phyloP scores from a whole-genome alignment of 768 basidiomycete species.

The Atractiella rhizophila region DNA sequence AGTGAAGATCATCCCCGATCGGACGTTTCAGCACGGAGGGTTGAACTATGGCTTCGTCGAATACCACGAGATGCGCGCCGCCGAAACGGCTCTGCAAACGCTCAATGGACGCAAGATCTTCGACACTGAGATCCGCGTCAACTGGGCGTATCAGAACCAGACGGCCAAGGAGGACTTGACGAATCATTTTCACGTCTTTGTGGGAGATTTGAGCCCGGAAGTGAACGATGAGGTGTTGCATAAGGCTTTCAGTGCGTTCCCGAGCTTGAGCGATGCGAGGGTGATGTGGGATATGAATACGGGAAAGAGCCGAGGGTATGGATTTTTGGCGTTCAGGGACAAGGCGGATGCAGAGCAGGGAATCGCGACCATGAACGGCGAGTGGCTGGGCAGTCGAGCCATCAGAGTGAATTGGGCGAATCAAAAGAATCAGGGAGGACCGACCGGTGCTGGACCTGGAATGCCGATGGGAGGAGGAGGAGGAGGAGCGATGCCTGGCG shows the following conservation, averaged over 20 bases:
- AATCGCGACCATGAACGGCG: constrained; percentile 97
- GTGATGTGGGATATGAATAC: constrained; percentile 99
- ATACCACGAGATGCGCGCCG: constrained; percentile 94
- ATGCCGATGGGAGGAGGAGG: constrained; percentile 12
- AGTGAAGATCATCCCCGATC: constrained; percentile 98
- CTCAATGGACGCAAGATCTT: constrained; percentile 98
- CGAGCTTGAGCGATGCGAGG: constrained; percentile 81
- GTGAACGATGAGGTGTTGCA: constrained; percentile 90
- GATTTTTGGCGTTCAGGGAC: constrained; percentile 94
- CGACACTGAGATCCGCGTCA: constrained; percentile 96
- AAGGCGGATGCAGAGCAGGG: constrained; percentile 98
- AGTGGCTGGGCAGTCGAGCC: constrained; percentile 93
- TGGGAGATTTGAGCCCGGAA: constrained; percentile 97
- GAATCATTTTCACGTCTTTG: constrained; percentile 92
- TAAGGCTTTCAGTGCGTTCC: constrained; percentile 94
- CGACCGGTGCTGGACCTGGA: constrained; percentile 5
- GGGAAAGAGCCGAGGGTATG: constrained; percentile 91
- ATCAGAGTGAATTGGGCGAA: constrained; percentile 99
- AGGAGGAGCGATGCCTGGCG: constrained; percentile 3
- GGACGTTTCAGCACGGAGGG: constrained; percentile 96
- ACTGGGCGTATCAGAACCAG: constrained; percentile 98
- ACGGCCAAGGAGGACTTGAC: constrained; percentile 92
- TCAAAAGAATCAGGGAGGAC: constrained; percentile 46
- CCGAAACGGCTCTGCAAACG: constrained; percentile 94
- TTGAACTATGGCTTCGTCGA: constrained; percentile 94